Conservation (phyloP, 163 green algal genomes). For the Prototheca cutis region DNA sequence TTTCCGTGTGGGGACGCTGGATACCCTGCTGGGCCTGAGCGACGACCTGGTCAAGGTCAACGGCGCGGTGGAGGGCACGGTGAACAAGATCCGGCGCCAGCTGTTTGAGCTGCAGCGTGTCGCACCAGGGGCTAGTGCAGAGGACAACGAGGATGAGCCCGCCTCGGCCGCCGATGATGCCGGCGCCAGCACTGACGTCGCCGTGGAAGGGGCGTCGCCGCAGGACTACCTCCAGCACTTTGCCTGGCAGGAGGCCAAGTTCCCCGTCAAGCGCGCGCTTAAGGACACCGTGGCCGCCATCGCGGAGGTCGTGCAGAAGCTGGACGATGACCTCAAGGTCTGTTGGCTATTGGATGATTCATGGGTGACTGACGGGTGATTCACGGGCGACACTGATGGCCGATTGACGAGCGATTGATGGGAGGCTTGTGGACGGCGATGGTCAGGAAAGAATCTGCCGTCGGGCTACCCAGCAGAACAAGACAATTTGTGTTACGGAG, state of each 20-base stretch:
- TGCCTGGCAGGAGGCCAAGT: slow-evolving; percentile 96
- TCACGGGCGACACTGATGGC: no score
- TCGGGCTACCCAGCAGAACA: no score
- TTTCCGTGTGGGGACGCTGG: slow-evolving; percentile 87
- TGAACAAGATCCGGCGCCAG: slow-evolving; percentile 82
- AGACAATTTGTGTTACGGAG: no score
- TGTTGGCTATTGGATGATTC: no score
- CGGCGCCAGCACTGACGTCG: no score
- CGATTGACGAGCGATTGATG: no score
- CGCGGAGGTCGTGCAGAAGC: slow-evolving; percentile 63
- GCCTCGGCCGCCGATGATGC: no score
- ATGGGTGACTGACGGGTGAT: no score
- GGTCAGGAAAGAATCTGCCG: no score
- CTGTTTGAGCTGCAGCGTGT: slow-evolving; percentile 49
- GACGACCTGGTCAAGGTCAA: slow-evolving; percentile 89
- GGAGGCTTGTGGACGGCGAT: no score
- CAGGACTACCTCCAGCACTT: slow-evolving; percentile 82
- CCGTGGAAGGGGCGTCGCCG: slow-evolving; percentile 65
- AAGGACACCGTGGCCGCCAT: slow-evolving; percentile 85
- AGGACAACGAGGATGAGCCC: background rate
- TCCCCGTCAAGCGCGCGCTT: slow-evolving; percentile 68
- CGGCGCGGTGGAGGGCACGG: slow-evolving; percentile 61
- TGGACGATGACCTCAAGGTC: slow-evolving; percentile 96
- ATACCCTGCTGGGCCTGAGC: slow-evolving; percentile 79
- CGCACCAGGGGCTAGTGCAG: background rate